Evolutionary conservation across 2,329 filamentous ascomycete species (phyloP).

Genomic region (Colletotrichum sp.): DNA sequence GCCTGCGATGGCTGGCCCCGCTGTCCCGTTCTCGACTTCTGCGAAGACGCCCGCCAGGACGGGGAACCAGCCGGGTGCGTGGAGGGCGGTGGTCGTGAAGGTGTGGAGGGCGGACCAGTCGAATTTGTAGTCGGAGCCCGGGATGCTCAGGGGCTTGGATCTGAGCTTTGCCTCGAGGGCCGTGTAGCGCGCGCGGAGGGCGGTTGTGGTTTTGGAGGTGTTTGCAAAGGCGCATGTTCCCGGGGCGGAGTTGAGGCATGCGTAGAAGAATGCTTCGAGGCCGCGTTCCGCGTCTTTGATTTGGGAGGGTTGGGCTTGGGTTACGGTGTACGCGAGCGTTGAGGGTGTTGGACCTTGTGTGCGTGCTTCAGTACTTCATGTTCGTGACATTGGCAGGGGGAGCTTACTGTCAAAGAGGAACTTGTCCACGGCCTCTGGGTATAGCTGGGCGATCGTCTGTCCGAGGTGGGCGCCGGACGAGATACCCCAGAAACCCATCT

Average conservation of each 20-base stretch:
- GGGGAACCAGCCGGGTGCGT: not conserved
- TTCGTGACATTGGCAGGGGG: rapidly evolving
- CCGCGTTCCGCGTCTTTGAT: not conserved
- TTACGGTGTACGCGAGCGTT: not conserved
- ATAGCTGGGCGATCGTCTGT: not conserved
- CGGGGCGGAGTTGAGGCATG: not conserved
- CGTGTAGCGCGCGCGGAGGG: not conserved
- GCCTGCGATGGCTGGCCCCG: not conserved
- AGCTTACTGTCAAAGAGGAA: constrained; percentile 1
- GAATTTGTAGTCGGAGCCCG: not conserved
- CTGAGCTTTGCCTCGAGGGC: not conserved
- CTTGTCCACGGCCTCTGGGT: not conserved
- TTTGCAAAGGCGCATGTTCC: not conserved
- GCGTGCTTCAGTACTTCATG: not conserved
- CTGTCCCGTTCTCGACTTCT: not conserved
- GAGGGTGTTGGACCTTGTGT: not conserved
- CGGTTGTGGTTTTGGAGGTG: not conserved
- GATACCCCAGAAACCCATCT: not conserved
- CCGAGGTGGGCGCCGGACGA: not conserved
- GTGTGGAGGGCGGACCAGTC: constrained; percentile 7
- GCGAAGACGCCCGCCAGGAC: not conserved
- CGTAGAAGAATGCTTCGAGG: constrained; percentile 1
- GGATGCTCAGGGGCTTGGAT: not conserved
- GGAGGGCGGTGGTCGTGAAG: not conserved
- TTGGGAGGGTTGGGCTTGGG: not conserved